These are phyloP conservation scores for Aspergillus sp. DNA, from an alignment of 2,329 filamentous ascomycete genomes.

Conservation along the genomic window DNA sequence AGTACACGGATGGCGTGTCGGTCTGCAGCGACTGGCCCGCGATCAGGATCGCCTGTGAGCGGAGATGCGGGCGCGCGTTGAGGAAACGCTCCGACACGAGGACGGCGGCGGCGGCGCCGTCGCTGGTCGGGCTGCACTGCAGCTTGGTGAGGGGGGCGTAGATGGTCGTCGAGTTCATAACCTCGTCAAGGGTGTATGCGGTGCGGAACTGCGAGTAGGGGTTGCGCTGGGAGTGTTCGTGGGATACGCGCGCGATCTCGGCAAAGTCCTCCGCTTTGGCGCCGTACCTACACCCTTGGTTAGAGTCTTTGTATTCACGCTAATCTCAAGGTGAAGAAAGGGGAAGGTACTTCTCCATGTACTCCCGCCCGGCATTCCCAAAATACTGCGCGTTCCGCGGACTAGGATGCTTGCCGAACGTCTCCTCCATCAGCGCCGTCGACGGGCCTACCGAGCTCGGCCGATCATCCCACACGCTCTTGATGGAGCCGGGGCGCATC, in stretches of 20 bases:
- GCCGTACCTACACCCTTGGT: constrained; percentile 43
- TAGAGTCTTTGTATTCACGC: no score
- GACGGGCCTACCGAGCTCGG: constrained; percentile 73
- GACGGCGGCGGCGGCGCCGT: constrained; percentile 84
- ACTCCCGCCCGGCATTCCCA: constrained; percentile 88
- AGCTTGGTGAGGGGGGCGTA: constrained; percentile 88
- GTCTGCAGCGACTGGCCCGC: constrained; percentile 87
- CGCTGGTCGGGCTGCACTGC: constrained; percentile 97
- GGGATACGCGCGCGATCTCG: constrained; percentile 68
- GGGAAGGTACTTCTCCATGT: constrained; percentile 74
- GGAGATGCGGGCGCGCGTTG: constrained; percentile 76
- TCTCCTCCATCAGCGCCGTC: constrained; percentile 75
- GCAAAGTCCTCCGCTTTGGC: constrained; percentile 1
- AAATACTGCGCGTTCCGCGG: constrained; percentile 91
- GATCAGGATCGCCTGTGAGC: constrained; percentile 78
- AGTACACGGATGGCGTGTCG: constrained; percentile 79
- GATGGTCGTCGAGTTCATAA: constrained; percentile 73
- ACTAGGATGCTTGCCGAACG: constrained; percentile 74
- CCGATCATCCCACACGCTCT: constrained; percentile 80
- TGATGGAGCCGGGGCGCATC: constrained; percentile 89
- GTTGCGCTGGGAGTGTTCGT: constrained; percentile 85
- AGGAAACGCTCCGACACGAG: constrained; percentile 88
- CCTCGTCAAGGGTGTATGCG: constrained; percentile 82
- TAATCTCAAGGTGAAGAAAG: no score
- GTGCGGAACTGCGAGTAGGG: constrained; percentile 96